phyloP scores from a whole-genome alignment of 2,329 filamentous ascomycete species.

The Trichoderma brevicompactum region DNA sequence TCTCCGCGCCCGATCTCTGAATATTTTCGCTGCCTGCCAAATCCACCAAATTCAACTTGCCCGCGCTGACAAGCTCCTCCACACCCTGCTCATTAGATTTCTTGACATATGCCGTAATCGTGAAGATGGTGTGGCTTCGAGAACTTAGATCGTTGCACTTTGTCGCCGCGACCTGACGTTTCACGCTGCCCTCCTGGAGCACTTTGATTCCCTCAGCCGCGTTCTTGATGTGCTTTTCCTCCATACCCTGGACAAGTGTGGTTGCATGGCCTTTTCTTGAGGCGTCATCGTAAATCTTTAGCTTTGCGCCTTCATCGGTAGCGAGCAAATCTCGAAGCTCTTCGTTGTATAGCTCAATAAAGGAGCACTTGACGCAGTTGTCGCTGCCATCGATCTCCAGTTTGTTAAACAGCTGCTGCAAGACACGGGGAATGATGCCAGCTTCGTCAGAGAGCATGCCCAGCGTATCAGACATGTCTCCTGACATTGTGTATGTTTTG shows the following conservation, averaged over 20 bases:
- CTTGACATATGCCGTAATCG: conserved; percentile 90
- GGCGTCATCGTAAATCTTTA: conserved; percentile 95
- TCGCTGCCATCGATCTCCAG: conserved; percentile 79
- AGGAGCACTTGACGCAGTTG: conserved; percentile 93
- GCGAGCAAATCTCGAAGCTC: conserved; percentile 90
- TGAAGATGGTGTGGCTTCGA: conserved; percentile 96
- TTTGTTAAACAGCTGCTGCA: conserved; percentile 85
- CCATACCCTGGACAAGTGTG: conserved; percentile 96
- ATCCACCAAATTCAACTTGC: conserved; percentile 96
- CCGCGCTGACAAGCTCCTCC: conserved; percentile 86
- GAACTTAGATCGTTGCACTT: conserved; percentile 99
- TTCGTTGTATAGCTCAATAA: conserved; percentile 98
- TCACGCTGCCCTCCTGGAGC: conserved; percentile 85
- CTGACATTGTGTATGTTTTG: conserved; percentile 99
- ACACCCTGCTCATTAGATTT: conserved; percentile 78
- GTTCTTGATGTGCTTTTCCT: conserved; percentile 88
- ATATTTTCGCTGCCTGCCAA: conserved; percentile 98
- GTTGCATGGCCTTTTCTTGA: conserved; percentile 81
- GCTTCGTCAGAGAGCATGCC: conserved; percentile 88
- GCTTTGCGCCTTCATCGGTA: conserved; percentile 76
- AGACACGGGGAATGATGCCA: conserved; percentile 90
- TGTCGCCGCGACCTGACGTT: conserved; percentile 97
- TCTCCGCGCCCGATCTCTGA: conserved; percentile 93
- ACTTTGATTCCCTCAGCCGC: conserved; percentile 86
- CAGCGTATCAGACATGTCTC: conserved; percentile 87